These are phyloP conservation scores for Fraxinus anomala DNA, from an alignment of 257 asterid species.

Conservation along the genomic window DNA sequence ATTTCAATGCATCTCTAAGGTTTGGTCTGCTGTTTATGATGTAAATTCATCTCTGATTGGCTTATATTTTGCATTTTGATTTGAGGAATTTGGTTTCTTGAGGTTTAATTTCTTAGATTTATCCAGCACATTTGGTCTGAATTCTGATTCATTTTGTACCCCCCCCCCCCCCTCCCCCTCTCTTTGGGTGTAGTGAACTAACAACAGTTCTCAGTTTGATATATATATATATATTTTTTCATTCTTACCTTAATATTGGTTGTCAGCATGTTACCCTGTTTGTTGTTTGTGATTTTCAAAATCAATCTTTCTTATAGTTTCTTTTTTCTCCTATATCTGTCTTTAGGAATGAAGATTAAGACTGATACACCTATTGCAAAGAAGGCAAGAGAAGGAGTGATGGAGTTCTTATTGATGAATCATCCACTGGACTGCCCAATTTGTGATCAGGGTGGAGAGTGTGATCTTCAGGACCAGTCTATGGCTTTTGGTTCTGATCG, in stretches of 20 bases:
- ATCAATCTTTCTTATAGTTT: conserved; percentile 7
- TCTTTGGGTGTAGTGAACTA: not conserved
- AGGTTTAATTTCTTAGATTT: not conserved
- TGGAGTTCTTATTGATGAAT: conserved; percentile 96
- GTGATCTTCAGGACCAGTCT: conserved; percentile 96
- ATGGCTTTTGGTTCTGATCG: conserved; percentile 99
- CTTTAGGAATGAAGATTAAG: conserved; percentile 91
- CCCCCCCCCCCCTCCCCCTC: not conserved
- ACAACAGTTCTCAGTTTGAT: not conserved
- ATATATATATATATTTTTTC: no score
- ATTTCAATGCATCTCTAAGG: not conserved
- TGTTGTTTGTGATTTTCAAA: not conserved
- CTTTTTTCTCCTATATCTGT: conserved; percentile 14
- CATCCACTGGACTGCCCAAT: conserved; percentile 98
- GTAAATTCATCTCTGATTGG: not conserved
- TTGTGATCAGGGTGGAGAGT: conserved; percentile 99
- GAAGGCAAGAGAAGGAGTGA: conserved; percentile 98
- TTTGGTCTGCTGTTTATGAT: not conserved
- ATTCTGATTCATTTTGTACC: not conserved
- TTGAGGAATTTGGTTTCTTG: not conserved
- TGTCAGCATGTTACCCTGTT: not conserved
- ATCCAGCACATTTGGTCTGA: not conserved
- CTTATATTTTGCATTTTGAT: not conserved
- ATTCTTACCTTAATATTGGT: conserved; percentile 2
- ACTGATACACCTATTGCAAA: conserved; percentile 91